Conservation (phyloP, 2,329 filamentous ascomycete species). For the Ramularia endophylla region DNA sequence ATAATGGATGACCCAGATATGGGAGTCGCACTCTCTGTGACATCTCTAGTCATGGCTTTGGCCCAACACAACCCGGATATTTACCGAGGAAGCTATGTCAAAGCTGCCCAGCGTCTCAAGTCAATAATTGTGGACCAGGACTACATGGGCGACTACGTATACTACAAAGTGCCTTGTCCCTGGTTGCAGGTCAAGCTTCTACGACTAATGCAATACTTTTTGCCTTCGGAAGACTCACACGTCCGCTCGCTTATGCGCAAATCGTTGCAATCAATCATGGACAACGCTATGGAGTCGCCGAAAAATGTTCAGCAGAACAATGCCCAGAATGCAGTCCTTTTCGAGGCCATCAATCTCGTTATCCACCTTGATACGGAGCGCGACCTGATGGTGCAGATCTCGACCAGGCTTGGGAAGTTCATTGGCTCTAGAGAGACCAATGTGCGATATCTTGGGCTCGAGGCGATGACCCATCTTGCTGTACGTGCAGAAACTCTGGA, state of each 20-base stretch:
- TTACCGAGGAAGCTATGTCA: conserved; percentile 90
- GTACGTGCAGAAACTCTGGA: conserved; percentile 90
- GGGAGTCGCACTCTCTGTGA: conserved; percentile 90
- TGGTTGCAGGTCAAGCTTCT: conserved; percentile 97
- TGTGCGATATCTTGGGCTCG: conserved; percentile 88
- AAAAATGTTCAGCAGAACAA: conserved; percentile 99
- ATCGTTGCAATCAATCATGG: conserved; percentile 83
- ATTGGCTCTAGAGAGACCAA: conserved; percentile 97
- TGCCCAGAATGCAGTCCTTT: conserved; percentile 93
- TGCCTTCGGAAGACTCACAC: conserved; percentile 90
- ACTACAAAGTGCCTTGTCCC: conserved; percentile 99
- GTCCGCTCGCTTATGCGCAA: conserved; percentile 87
- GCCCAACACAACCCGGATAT: conserved; percentile 91
- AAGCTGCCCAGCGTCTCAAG: conserved; percentile 84
- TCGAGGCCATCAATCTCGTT: conserved; percentile 97
- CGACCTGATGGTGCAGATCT: conserved; percentile 93
- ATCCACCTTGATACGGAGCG: conserved; percentile 97
- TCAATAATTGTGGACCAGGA: conserved; percentile 87
- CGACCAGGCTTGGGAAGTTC: conserved; percentile 82
- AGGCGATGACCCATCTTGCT: conserved; percentile 97
- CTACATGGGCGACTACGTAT: conserved; percentile 84
- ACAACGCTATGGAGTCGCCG: conserved; percentile 83
- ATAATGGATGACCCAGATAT: conserved; percentile 95
- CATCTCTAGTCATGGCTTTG: conserved; percentile 88
- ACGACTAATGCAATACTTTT: conserved; percentile 89